Evolutionary conservation across 495 filamentous ascomycete species (phyloP).

Genomic region (Penicillium maclennaniae): DNA sequence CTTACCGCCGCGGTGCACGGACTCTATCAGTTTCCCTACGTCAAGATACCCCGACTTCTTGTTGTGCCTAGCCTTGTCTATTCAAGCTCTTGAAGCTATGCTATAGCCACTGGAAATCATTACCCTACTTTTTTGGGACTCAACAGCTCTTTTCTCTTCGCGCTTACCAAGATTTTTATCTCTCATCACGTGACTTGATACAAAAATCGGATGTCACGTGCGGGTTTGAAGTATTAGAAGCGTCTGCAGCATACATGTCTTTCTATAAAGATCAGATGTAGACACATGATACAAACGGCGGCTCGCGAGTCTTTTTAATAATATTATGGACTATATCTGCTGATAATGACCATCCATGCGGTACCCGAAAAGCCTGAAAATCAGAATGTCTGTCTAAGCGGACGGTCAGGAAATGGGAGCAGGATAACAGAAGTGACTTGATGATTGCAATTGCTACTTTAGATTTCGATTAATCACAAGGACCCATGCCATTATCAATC

Average conservation of each 20-base stretch:
- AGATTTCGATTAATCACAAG: not conserved
- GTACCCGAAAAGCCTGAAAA: not conserved
- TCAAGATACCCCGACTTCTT: not conserved
- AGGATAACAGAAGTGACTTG: not conserved
- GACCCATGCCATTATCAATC: not conserved
- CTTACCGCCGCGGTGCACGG: conserved; percentile 38
- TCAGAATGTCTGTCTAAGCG: not conserved
- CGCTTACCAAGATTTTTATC: not conserved
- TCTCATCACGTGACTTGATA: not conserved
- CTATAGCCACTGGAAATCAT: not conserved
- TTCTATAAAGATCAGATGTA: not conserved
- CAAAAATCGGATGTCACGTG: not conserved
- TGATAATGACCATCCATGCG: not conserved
- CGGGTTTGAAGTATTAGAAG: not conserved
- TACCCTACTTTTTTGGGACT: not conserved
- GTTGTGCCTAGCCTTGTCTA: not conserved
- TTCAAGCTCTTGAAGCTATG: not conserved
- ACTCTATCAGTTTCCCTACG: conserved; percentile 6
- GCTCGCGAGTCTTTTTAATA: not conserved
- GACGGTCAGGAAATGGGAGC: not conserved
- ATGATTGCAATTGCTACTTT: not conserved
- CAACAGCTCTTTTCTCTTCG: not conserved
- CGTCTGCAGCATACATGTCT: not conserved
- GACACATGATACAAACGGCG: not conserved
- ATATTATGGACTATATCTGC: not conserved